Percentiles rank a stretch among this genome's conserved stretches.
phyloP scores from a whole-genome alignment of 1,284 basidiomycete species.

The Malassezia brasiliensis region DNA sequence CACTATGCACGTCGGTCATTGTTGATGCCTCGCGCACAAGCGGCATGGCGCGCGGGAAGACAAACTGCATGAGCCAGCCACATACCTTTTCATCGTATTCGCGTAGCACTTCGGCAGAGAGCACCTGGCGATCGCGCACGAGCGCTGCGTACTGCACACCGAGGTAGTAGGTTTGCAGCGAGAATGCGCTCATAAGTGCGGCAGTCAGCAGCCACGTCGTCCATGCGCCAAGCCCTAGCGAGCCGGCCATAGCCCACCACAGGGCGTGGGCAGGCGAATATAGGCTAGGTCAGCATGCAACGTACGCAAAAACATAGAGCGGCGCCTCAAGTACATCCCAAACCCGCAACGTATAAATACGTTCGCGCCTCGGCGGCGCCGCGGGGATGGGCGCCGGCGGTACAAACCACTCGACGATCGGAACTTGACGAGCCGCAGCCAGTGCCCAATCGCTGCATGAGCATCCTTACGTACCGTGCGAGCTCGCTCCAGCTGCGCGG shows the following conservation, averaged over 20 bases:
- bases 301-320: conserved; percentile 14
- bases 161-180: conserved; percentile 4
- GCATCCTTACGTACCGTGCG: not conserved
- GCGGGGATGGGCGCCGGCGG: not conserved
- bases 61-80: conserved; percentile 6
- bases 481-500: conserved; percentile 3
- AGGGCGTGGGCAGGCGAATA: conserved; percentile 18
- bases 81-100: conserved; percentile 19
- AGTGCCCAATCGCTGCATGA: not conserved
- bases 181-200: conserved; percentile 6
- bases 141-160: conserved; percentile 6
- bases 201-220: conserved; percentile 7
- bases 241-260: conserved; percentile 14
- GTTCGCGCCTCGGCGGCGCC: not conserved
- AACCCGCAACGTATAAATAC: conserved; percentile 12
- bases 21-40: conserved; percentile 16
- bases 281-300: not conserved
- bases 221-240: conserved; percentile 1
- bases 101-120: conserved; percentile 13
- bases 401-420: conserved; percentile 17
- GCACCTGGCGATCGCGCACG: conserved; percentile 10
- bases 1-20: conserved; percentile 6
- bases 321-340: conserved; percentile 16
- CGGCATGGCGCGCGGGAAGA: conserved; percentile 17
- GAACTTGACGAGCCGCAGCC: conserved; percentile 2